A percentile compares a stretch with the other conserved stretches of the same genome.
These are phyloP conservation scores for Hypoxylon sp. DNA, from an alignment of 2,329 filamentous ascomycete genomes.

Conservation along the genomic window DNA sequence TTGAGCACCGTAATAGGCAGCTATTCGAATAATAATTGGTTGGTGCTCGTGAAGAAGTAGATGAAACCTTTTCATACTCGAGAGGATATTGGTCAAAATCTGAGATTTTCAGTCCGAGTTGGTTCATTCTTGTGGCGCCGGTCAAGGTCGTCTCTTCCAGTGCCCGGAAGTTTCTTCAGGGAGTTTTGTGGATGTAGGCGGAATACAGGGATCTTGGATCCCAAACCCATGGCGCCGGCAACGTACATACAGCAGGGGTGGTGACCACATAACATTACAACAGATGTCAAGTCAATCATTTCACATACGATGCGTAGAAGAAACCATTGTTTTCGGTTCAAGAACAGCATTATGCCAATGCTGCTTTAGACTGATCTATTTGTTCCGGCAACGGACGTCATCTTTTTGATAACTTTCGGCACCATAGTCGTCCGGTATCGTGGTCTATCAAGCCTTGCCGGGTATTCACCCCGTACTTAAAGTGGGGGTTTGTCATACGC, in stretches of 20 bases:
- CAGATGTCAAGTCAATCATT: neutral
- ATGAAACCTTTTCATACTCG: no score
- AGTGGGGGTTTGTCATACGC: neutral
- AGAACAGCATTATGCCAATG: neutral
- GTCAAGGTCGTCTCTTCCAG: no score
- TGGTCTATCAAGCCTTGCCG: constrained; percentile 5
- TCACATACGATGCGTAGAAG: neutral
- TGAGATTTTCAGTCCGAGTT: no score
- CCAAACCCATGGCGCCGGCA: constrained; percentile 13
- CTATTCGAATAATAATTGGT: neutral
- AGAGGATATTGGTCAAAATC: no score
- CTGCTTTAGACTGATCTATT: neutral
- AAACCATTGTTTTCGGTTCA: neutral
- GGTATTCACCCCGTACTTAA: neutral
- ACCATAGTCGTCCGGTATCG: neutral
- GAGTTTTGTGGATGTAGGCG: neutral
- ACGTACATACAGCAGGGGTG: neutral
- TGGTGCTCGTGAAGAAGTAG: neutral
- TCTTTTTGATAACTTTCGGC: neutral
- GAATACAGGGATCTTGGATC: neutral
- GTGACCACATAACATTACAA: neutral
- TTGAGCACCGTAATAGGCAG: neutral
- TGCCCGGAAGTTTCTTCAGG: no score
- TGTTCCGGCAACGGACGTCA: neutral
- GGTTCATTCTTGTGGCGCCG: no score